These are phyloP conservation scores for Aspergillus incahuasiensis DNA, from an alignment of 495 filamentous ascomycete genomes.

Conservation along the genomic window DNA sequence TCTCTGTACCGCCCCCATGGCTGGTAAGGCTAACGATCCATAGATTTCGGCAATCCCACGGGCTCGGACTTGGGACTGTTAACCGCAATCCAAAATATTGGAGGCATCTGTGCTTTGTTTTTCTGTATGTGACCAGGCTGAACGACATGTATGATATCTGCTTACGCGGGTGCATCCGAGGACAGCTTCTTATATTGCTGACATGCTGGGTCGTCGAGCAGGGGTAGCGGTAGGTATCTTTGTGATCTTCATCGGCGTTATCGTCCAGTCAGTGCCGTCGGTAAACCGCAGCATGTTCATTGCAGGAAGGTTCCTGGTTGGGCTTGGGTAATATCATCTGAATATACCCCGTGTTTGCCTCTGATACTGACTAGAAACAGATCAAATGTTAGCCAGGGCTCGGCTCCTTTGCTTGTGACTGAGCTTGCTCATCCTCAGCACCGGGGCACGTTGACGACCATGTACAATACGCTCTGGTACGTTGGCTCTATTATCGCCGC, in stretches of 20 bases:
- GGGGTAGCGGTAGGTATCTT: not conserved
- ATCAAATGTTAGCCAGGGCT: not conserved
- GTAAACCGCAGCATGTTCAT: constrained; percentile 1
- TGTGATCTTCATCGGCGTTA: not conserved
- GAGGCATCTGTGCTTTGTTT: constrained; percentile 1
- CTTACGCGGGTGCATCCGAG: too few species aligned
- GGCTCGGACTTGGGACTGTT: not conserved
- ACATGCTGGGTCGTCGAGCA: not conserved
- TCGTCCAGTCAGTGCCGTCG: not conserved
- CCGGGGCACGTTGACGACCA: constrained; percentile 1
- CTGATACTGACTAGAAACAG: not conserved
- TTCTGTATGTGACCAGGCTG: not conserved
- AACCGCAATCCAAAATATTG: constrained; percentile 4
- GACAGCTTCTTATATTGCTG: constrained; percentile 2
- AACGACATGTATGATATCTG: not conserved
- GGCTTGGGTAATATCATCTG: not conserved
- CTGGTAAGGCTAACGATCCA: not conserved
- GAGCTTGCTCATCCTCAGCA: constrained; percentile 6
- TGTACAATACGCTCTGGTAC: constrained; percentile 4
- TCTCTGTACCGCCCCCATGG: not conserved
- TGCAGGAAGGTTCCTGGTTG: constrained; percentile 3
- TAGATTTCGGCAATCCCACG: not conserved
- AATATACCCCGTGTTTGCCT: not conserved
- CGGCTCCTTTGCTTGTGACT: not conserved
- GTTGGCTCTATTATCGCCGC: constrained; percentile 4